A percentile compares a stretch with the other conserved stretches of the same genome.
Conservation (phyloP, 2,329 filamentous ascomycete genomes). For the Metarhizium rileyi region DNA sequence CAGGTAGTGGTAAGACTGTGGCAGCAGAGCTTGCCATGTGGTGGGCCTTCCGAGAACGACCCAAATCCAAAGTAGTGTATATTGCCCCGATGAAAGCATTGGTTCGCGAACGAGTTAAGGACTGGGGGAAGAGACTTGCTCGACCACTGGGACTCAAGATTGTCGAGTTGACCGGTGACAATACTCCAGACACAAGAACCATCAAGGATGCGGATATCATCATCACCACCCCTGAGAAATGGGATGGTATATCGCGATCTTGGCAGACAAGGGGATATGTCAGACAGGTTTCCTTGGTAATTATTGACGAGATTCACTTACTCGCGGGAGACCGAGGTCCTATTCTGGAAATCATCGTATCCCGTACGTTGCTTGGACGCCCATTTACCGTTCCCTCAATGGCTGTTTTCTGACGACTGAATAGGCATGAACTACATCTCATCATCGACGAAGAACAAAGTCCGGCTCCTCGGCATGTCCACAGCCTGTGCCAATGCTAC, state of each 20-base stretch:
- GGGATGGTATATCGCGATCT: conserved; percentile 97
- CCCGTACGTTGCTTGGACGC: conserved; percentile 32
- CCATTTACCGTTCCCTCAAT: too few relatives aligned
- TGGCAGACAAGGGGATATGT: conserved; percentile 98
- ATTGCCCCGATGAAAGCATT: conserved; percentile 99
- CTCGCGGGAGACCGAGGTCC: conserved; percentile 94
- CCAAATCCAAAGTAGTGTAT: conserved; percentile 95
- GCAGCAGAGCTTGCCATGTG: conserved; percentile 97
- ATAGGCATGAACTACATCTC: conserved; percentile 96
- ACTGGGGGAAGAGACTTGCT: conserved; percentile 80
- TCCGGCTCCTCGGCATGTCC: conserved; percentile 95
- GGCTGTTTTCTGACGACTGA: background rate
- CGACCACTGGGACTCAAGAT: conserved; percentile 77
- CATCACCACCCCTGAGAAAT: conserved; percentile 98
- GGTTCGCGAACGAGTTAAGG: conserved; percentile 89
- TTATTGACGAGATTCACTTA: conserved; percentile 97
- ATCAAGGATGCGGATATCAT: conserved; percentile 96
- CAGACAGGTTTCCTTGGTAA: conserved; percentile 86
- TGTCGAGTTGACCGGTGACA: conserved; percentile 92
- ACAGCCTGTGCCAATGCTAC: conserved; percentile 94
- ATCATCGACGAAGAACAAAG: conserved; percentile 79
- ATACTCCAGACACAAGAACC: conserved; percentile 91
- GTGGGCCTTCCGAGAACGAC: conserved; percentile 95
- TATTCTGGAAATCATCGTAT: conserved; percentile 94
- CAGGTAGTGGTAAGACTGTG: conserved; percentile 94